Percentiles rank a stretch among this genome's conserved stretches.
These are phyloP conservation scores for Rhodotorula babjevae DNA, from an alignment of 768 basidiomycete genomes.

Conservation along the genomic window DNA sequence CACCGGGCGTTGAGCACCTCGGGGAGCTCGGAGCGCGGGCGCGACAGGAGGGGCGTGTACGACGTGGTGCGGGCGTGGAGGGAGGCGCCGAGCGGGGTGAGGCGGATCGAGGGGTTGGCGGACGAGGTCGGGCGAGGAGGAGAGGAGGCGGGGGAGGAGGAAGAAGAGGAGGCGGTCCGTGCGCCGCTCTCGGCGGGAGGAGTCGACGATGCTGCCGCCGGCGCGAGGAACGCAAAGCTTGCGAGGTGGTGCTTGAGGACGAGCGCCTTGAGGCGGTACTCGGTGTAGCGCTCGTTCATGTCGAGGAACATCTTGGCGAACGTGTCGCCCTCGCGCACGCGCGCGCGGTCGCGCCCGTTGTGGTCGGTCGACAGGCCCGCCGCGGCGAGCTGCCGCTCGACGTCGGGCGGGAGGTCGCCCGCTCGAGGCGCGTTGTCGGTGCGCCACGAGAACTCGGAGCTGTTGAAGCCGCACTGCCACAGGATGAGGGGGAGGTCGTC, in stretches of 20 bases:
- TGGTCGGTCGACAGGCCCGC: neutral
- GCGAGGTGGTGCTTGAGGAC: conserved; percentile 36
- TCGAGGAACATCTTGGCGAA: conserved; percentile 35
- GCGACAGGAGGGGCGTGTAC: conserved; percentile 63
- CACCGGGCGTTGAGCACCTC: conserved; percentile 74
- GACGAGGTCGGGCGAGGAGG: neutral
- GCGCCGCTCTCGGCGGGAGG: no score
- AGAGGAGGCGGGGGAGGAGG: neutral
- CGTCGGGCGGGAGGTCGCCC: conserved; percentile 12
- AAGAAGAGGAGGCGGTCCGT: neutral
- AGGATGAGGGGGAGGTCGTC: conserved; percentile 83
- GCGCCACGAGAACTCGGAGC: conserved; percentile 67
- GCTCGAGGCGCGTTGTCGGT: conserved; percentile 50
- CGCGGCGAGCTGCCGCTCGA: conserved; percentile 41
- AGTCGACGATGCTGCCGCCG: neutral
- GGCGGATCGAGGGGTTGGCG: conserved; percentile 47
- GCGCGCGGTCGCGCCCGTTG: conserved; percentile 12
- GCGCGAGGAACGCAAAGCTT: conserved; percentile 23
- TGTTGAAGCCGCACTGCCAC: conserved; percentile 77
- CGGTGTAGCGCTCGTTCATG: conserved; percentile 31
- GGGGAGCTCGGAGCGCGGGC: conserved; percentile 65
- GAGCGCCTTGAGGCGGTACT: conserved; percentile 33
- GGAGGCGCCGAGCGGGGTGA: conserved; percentile 62
- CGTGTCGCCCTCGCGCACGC: conserved; percentile 25
- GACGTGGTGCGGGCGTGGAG: conserved; percentile 57